Conservation (phyloP, 169 alveolate genomes). For the Fabrea salina region DNA sequence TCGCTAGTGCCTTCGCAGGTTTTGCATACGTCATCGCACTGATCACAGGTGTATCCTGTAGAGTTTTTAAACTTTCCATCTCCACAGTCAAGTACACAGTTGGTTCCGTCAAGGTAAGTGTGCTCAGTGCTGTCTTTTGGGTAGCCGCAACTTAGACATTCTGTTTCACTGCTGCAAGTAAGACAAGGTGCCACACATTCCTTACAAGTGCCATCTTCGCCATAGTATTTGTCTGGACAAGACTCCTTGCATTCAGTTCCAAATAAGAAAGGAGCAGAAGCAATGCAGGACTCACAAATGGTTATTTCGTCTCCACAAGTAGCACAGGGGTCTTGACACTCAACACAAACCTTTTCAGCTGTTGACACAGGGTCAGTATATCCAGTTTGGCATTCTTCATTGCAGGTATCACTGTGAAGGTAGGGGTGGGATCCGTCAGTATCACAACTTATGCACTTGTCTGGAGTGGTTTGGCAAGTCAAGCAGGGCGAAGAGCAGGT, state of each 20-base stretch:
- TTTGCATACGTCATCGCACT: not conserved
- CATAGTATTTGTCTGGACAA: constrained; percentile 6
- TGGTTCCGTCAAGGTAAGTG: constrained; percentile 5
- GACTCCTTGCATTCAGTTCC: not conserved
- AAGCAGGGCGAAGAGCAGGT: constrained; percentile 11
- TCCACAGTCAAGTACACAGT: not conserved
- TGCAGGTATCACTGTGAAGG: constrained; percentile 21
- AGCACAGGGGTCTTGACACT: not conserved
- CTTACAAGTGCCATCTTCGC: constrained; percentile 14
- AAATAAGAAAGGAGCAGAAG: constrained; percentile 10
- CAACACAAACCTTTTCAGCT: constrained; percentile 8
- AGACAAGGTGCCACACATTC: constrained; percentile 18
- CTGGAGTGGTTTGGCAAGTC: constrained; percentile 7
- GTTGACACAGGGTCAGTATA: constrained; percentile 25
- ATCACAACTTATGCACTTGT: not conserved
- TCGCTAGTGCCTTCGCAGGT: not conserved
- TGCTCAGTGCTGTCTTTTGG: constrained; percentile 12
- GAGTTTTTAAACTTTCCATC: not conserved
- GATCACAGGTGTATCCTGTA: not conserved
- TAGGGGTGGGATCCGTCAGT: constrained; percentile 2
- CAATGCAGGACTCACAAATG: not conserved
- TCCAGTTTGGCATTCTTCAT: constrained; percentile 1
- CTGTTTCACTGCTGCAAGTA: not conserved
- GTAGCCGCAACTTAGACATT: not conserved
- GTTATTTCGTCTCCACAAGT: not conserved